Percentiles rank a stretch among this genome's conserved stretches.
Conservation (phyloP, 75 land plant species). For the Chamaecyparis obtusa region DNA sequence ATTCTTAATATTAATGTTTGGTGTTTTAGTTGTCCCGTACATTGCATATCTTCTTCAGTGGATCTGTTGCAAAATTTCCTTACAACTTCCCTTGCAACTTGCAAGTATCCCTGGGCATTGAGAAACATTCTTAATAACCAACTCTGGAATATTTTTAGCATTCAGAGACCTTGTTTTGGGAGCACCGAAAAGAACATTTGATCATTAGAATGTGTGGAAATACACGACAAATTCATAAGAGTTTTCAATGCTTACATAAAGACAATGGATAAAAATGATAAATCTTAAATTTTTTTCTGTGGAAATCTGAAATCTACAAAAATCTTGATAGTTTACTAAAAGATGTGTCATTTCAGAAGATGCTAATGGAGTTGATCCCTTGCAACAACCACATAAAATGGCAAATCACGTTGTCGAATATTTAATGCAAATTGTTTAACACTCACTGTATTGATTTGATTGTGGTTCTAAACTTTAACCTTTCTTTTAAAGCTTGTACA, state of each 20-base stretch:
- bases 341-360: not conserved
- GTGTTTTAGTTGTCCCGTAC: not conserved
- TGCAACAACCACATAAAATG: not conserved
- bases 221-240: not conserved
- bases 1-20: not conserved
- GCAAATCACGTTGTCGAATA: not conserved
- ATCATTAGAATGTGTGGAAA: not conserved
- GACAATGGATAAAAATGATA: not conserved
- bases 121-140: not conserved
- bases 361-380: not conserved
- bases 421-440: not conserved
- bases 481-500: not conserved
- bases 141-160: not conserved
- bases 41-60: conserved; percentile 1
- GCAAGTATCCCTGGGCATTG: not conserved
- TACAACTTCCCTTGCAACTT: not conserved
- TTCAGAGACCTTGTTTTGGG: not conserved
- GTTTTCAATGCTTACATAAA: not conserved
- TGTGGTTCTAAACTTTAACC: not conserved
- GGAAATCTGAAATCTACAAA: too few relatives aligned
- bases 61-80: not conserved
- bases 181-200: not conserved
- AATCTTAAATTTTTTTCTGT: not conserved
- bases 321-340: not conserved
- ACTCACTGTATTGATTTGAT: not conserved